Evolutionary conservation across 257 asterid species (phyloP).

Genomic region (Penstemon eatonii): DNA sequence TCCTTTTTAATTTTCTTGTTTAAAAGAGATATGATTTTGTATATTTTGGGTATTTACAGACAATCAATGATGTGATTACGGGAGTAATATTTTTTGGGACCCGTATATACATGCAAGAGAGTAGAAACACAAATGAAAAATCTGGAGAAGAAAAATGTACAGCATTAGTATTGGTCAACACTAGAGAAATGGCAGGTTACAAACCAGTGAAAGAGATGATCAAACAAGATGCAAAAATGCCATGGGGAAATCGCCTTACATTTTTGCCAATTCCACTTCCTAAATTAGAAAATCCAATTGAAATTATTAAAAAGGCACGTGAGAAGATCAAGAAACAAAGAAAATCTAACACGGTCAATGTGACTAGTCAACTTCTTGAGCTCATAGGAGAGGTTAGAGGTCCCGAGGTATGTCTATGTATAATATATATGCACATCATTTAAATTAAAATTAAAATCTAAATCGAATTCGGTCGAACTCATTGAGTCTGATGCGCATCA

Average conservation of each 20-base stretch:
- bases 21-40: too few relatives aligned
- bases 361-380: slow-evolving; percentile 52
- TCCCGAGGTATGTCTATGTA: slow-evolving; percentile 49
- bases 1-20: too few relatives aligned
- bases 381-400: slow-evolving; percentile 42
- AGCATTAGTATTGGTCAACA: slow-evolving; percentile 59
- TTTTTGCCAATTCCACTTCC: slow-evolving; percentile 57
- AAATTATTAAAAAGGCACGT: slow-evolving; percentile 46
- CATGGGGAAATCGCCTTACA: slow-evolving; percentile 76
- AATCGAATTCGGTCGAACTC: too few relatives aligned
- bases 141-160: slow-evolving; percentile 40
- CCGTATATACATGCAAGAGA: slow-evolving; percentile 58
- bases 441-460: too few relatives aligned
- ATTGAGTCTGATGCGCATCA: too few relatives aligned
- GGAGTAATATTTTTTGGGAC: slow-evolving; percentile 56
- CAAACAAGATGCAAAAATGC: slow-evolving; percentile 49
- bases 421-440: too few relatives aligned
- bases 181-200: slow-evolving; percentile 59
- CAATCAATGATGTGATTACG: slow-evolving; percentile 65
- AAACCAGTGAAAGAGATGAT: slow-evolving; percentile 64
- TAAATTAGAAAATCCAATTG: slow-evolving; percentile 45
- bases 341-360: slow-evolving; percentile 49
- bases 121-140: neutral
- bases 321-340: slow-evolving; percentile 46
- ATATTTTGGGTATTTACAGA: slow-evolving; percentile 29